A percentile compares a stretch with the other conserved stretches of the same genome.
Evolutionary conservation across 805 yeast species (phyloP).

Genomic region (Lipomyces yamadae): DNA sequence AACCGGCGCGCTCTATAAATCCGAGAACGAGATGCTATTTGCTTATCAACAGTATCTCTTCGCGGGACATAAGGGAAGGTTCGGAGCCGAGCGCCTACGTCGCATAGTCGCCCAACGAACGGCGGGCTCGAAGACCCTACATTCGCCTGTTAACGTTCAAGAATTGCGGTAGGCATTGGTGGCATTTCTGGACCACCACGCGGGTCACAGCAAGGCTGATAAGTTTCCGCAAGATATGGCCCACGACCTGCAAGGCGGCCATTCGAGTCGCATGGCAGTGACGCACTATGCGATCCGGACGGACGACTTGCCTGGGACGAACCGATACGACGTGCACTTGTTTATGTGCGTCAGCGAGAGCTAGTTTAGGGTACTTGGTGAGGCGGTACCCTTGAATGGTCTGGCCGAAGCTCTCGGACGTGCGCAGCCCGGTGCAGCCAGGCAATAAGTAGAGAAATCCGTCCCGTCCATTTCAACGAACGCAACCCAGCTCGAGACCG

Average conservation of each 20-base stretch:
- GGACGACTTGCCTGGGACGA: neutral
- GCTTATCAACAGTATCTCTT: neutral
- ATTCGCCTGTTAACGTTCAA: no score
- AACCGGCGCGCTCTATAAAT: neutral
- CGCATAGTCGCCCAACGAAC: neutral
- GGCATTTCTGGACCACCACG: neutral
- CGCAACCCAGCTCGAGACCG: no score
- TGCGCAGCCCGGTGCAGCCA: no score
- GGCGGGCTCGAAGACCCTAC: neutral
- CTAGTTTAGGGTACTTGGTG: neutral
- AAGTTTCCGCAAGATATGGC: neutral
- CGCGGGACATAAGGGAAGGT: neutral
- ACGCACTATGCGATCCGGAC: neutral
- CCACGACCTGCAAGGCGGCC: neutral
- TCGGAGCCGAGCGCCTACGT: neutral
- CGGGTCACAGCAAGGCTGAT: neutral
- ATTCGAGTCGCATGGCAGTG: neutral
- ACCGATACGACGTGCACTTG: neutral
- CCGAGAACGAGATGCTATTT: no score
- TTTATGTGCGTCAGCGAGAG: neutral
- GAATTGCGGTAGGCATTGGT: neutral
- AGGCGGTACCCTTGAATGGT: neutral
- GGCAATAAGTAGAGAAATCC: neutral
- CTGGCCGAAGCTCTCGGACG: no score
- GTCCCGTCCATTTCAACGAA: neutral